phyloP scores from a whole-genome alignment of 495 filamentous ascomycete species.

The Rhypophila decipiens region DNA sequence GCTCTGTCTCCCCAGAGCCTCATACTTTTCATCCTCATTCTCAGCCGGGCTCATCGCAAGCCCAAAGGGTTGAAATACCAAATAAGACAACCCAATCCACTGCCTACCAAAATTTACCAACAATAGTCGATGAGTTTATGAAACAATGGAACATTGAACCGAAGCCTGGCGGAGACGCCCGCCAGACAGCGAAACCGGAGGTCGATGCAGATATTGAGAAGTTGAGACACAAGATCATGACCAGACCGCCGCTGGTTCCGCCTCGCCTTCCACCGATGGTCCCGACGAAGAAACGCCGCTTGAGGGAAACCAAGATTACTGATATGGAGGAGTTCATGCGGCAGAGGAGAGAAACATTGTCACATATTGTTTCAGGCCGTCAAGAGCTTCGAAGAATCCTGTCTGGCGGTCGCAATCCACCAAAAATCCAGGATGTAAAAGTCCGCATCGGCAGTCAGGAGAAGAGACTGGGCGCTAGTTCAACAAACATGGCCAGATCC shows the following conservation, averaged over 20 bases:
- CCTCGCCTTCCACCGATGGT: not conserved
- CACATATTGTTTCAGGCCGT: conserved; percentile 3
- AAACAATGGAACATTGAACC: conserved; percentile 1
- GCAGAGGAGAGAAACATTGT: conserved; percentile 1
- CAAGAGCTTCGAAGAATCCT: not conserved
- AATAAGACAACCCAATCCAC: no score
- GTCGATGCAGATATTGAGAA: conserved; percentile 10
- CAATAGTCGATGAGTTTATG: no score
- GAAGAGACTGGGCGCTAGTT: conserved; percentile 18
- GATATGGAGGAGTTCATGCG: not conserved
- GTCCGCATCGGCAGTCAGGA: conserved; percentile 36
- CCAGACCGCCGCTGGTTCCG: no score
- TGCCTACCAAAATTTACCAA: no score
- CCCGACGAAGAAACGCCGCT: not conserved
- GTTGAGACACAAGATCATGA: conserved; percentile 16
- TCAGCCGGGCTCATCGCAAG: no score
- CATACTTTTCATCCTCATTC: not conserved
- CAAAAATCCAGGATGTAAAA: conserved; percentile 21
- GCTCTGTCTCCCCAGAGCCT: conserved; percentile 1
- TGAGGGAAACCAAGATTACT: not conserved
- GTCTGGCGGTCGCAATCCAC: no score
- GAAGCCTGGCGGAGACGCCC: not conserved
- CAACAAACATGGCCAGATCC: conserved; percentile 5
- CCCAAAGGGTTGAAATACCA: no score
- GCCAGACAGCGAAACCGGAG: not conserved